phyloP scores from a whole-genome alignment of 371 early-diverging fungal species.

The Sporodiniella umbellata region DNA sequence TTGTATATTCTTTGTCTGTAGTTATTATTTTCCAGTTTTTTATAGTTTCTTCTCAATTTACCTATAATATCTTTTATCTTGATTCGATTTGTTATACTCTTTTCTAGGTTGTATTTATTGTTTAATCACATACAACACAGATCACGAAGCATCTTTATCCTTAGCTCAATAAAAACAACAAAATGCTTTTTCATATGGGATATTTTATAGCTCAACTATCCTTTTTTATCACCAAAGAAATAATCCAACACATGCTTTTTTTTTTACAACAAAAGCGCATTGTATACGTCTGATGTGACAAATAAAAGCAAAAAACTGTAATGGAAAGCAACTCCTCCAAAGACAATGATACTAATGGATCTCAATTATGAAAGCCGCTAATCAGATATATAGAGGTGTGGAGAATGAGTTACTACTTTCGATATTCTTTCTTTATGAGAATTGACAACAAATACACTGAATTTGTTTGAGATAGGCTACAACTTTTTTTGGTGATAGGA shows the following conservation, averaged over 20 bases:
- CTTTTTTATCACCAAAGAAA: conserved; percentile 7
- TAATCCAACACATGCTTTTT: conserved; percentile 8
- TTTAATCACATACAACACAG: background rate
- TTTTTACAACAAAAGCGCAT: conserved; percentile 4
- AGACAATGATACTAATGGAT: conserved; percentile 8
- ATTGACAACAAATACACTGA: conserved; percentile 24
- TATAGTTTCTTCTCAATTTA: no score
- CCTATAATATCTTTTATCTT: no score
- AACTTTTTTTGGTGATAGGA: background rate
- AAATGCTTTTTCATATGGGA: background rate
- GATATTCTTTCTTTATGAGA: conserved; percentile 53
- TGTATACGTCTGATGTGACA: conserved; percentile 4
- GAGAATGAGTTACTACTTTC: conserved; percentile 1
- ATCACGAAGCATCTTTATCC: background rate
- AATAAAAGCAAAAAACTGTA: conserved; percentile 4
- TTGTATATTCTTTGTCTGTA: no score
- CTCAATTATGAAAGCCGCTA: conserved; percentile 6
- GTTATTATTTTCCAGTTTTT: no score
- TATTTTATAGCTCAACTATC: background rate
- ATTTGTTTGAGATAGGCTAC: background rate
- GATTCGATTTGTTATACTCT: conserved; percentile 14
- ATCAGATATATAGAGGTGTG: conserved; percentile 5
- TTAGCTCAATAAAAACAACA: background rate
- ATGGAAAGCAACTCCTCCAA: conserved; percentile 8
- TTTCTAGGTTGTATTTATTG: conserved; percentile 18